Evolutionary conservation across 2,329 filamentous ascomycete species (phyloP).

Genomic region (Rutstroemia sp.): DNA sequence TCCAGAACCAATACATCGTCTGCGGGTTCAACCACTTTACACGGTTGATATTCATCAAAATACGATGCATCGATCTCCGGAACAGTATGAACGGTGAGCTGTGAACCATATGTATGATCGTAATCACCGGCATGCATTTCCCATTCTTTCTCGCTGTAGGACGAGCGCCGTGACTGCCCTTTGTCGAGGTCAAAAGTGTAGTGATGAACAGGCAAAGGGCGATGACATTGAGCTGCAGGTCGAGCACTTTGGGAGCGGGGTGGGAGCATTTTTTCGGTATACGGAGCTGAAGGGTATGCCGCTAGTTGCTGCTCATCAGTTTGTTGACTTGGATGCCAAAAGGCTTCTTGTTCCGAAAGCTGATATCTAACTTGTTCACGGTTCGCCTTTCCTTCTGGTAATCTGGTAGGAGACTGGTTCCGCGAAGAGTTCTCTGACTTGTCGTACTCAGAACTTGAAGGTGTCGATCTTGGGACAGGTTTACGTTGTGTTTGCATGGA

Average conservation of each 20-base stretch:
- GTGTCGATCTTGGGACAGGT: neutral
- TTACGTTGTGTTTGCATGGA: constrained; percentile 14
- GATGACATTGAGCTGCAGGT: constrained; percentile 2
- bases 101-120: constrained; percentile 20
- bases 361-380: neutral
- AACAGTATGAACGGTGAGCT: neutral
- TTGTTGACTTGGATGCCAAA: neutral
- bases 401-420: neutral
- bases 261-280: neutral
- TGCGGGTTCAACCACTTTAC: constrained; percentile 7
- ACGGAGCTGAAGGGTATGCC: neutral
- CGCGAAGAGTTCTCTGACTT: neutral
- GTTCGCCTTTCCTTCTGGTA: neutral
- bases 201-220: constrained; percentile 6
- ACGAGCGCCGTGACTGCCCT: neutral
- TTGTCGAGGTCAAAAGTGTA: constrained; percentile 5
- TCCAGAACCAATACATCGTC: constrained; percentile 22
- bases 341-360: neutral
- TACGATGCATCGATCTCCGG: constrained; percentile 12
- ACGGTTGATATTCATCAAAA: constrained; percentile 9
- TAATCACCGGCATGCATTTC: constrained; percentile 12
- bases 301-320: neutral
- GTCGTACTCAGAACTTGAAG: neutral
- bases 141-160: constrained; percentile 9
- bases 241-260: constrained; percentile 1